Evolutionary conservation across 495 filamentous ascomycete species (phyloP), one percentile per base, ranked within the genome.

Genomic region (Hypoxylon crocopeplum): DNA sequence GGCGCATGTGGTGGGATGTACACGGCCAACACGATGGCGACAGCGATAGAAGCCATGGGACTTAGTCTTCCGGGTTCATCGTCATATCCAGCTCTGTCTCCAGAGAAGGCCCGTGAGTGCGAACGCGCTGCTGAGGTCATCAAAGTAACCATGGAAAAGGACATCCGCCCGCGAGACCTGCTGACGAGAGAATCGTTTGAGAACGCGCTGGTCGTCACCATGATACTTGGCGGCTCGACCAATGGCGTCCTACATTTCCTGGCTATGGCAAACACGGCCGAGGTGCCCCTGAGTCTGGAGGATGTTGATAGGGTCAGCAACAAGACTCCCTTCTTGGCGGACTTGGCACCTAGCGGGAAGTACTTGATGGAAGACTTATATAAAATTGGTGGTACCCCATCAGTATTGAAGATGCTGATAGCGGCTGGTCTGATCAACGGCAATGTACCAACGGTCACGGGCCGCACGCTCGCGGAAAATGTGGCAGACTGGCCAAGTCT

Each of bases 1-100:
- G 93, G 93, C 25, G 93, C 92, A n/a, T 98, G 94, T 66, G 94
- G 94, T 59, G 94, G 94, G 41, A 98, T 98, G 90, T 84, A 89
- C 73, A 98, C 94, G 2, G 94, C 94, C 49, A 98, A 98, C 72
- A 97, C 94, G 1, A 96, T 98, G 93, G 90, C 91, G 4, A 95
- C 92, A 0, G 92, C 92, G 11, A 92, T 98, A 59, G 94, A 98
- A 72, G 89, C 92, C 6, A 96, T 98, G 91, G 94, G 94, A 47
- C 81, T 98, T 17, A 86, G 86, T 2, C 80, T 97, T 12, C 93
- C 94, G 0, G 93, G 93, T 7, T 96, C 91, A 1, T 96, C 92
- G 0, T 93, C 90, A 0, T 96, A 87, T 48, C 93, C 93, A 2
- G 94, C 94, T 2, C 79, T 84, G 7, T 93, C 90, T 2, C 92